phyloP scores from a whole-genome alignment of 2,329 filamentous ascomycete species.

The Ceratocystis diversiconidia region DNA sequence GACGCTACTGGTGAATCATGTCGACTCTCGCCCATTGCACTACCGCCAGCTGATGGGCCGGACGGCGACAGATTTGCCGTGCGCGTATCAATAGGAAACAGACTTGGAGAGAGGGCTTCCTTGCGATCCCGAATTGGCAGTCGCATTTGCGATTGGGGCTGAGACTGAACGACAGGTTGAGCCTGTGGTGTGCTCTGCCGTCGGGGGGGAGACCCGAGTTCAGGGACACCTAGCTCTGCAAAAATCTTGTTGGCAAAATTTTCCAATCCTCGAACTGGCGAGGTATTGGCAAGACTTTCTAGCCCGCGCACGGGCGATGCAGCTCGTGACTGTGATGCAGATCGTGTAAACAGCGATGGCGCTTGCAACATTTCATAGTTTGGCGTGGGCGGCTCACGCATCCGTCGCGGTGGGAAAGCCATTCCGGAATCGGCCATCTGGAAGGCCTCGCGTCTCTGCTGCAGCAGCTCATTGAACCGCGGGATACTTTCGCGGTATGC shows the following conservation, averaged over 20 bases:
- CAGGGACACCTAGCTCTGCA: slow-evolving; percentile 43
- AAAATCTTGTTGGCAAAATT: slow-evolving; percentile 49
- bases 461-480: slow-evolving; percentile 58
- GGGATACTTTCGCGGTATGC: slow-evolving; percentile 50
- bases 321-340: slow-evolving; percentile 30
- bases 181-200: slow-evolving; percentile 30
- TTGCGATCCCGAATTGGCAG: slow-evolving; percentile 30
- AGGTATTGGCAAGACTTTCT: neutral
- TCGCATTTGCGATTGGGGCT: neutral
- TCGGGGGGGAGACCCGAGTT: slow-evolving; percentile 10
- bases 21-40: slow-evolving; percentile 13
- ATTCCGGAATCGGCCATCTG: slow-evolving; percentile 41
- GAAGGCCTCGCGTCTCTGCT: slow-evolving; percentile 49
- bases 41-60: slow-evolving; percentile 1
- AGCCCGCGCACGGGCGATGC: slow-evolving; percentile 40
- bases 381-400: slow-evolving; percentile 18
- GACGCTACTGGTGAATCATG: slow-evolving; percentile 26
- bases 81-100: slow-evolving; percentile 12
- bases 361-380: slow-evolving; percentile 18
- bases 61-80: slow-evolving; percentile 7
- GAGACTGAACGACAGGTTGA: slow-evolving; percentile 23
- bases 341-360: slow-evolving; percentile 23
- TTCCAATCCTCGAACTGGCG: slow-evolving; percentile 31
- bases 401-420: slow-evolving; percentile 24
- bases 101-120: slow-evolving; percentile 24